Evolutionary conservation across 768 basidiomycete genomes (phyloP).

Genomic region (Pleurotus sapidus): DNA sequence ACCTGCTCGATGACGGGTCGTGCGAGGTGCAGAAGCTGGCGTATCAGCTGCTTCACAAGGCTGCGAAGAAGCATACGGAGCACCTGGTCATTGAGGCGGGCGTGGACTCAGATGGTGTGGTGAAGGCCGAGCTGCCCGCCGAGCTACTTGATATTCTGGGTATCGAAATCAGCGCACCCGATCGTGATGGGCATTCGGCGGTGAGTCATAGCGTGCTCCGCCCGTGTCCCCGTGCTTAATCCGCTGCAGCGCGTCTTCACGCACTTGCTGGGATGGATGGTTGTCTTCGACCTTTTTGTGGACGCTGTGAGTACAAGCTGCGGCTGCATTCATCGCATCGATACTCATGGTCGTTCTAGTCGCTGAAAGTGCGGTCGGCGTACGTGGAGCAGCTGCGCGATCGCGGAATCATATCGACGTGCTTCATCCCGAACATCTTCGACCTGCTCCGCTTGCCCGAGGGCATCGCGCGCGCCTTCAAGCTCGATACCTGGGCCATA

Average conservation of each 20-base stretch:
- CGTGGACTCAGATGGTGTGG: slow-evolving; percentile 61
- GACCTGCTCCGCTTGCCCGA: no score
- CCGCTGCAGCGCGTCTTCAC: slow-evolving; percentile 47
- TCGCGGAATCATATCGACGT: slow-evolving; percentile 64
- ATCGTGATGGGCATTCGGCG: slow-evolving; percentile 33
- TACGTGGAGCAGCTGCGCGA: slow-evolving; percentile 87
- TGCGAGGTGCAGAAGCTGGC: slow-evolving; percentile 71
- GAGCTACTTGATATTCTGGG: slow-evolving; percentile 59
- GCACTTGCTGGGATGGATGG: slow-evolving; percentile 82
- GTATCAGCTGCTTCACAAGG: slow-evolving; percentile 66
- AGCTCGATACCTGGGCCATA: slow-evolving; percentile 81
- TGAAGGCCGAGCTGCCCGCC: slow-evolving; percentile 55
- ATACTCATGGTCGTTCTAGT: slow-evolving; percentile 42
- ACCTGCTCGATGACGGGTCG: slow-evolving; percentile 67
- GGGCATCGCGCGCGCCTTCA: no score
- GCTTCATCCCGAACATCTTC: no score
- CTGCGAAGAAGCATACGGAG: slow-evolving; percentile 75
- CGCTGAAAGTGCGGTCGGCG: slow-evolving; percentile 77
- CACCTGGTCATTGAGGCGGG: slow-evolving; percentile 84
- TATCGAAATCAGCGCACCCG: slow-evolving; percentile 36
- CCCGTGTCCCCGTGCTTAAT: background rate
- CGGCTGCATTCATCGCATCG: background rate
- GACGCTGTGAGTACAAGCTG: slow-evolving; percentile 62
- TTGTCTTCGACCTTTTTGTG: slow-evolving; percentile 80
- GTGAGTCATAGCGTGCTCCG: slow-evolving; percentile 19